phyloP scores from a whole-genome alignment of 108 stramenopile species.

The Mediolabrus comicus region DNA sequence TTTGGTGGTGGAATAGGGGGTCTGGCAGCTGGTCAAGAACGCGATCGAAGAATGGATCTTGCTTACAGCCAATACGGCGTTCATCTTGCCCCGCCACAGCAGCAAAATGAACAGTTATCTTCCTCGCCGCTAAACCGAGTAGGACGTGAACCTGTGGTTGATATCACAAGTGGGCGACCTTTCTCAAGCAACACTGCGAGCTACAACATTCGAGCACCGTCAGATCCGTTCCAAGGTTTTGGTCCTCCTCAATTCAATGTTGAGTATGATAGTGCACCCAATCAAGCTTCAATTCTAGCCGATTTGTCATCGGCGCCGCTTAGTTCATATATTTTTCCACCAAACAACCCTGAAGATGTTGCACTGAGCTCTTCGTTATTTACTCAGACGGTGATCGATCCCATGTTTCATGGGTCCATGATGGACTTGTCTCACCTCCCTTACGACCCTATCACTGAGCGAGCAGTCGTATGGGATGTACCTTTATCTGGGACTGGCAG shows the following conservation, averaged over 20 bases:
- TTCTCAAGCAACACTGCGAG: background rate
- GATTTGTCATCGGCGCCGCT: constrained; percentile 16
- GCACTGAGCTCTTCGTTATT: background rate
- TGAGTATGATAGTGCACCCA: constrained; percentile 3
- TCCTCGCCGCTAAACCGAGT: background rate
- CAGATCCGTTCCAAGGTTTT: constrained; percentile 22
- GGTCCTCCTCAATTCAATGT: constrained; percentile 28
- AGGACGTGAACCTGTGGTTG: background rate
- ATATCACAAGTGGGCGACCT: background rate
- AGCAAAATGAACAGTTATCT: background rate
- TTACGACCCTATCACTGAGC: constrained; percentile 11
- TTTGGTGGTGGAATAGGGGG: constrained; percentile 33
- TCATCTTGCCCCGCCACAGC: background rate
- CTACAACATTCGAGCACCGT: background rate
- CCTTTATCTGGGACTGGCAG: constrained; percentile 3
- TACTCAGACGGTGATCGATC: constrained; percentile 4
- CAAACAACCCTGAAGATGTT: background rate
- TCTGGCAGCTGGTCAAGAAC: background rate
- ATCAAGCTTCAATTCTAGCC: background rate
- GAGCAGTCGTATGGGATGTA: constrained; percentile 35
- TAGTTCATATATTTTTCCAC: constrained; percentile 21
- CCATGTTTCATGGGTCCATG: constrained; percentile 21
- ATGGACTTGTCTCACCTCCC: constrained; percentile 29
- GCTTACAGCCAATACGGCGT: background rate
- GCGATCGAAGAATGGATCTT: constrained; percentile 1